Evolutionary conservation across 768 basidiomycete species (phyloP), one percentile per base, ranked within the genome.

Genomic region (Suillus bovinus): DNA sequence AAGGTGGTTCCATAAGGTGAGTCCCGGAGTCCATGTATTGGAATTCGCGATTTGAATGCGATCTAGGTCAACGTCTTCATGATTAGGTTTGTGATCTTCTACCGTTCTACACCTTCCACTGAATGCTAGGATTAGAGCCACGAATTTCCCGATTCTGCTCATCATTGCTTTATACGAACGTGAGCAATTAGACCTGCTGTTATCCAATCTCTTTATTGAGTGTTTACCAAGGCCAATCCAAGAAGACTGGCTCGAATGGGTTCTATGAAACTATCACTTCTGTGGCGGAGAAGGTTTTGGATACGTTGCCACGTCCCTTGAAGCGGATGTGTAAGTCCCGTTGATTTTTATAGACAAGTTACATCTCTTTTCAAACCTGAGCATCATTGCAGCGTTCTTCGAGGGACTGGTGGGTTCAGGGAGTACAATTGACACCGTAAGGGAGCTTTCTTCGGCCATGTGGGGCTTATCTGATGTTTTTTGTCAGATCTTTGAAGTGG

Each of bases 1-100:
- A n/a, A 82, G 96, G 59, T 98, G 94, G 94, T 98, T 99, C 72
- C 96, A 99, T 73, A 98, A 98, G 80, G 91, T 91, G 69, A 59
- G 71, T 65, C n/a, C 8, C 33, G 36, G 7, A 64, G 20, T 36
- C 16, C 42, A 63, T 49, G 66, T 34, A 54, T 49, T 55, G 27
- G 42, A 58, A 29, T 49, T 69, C 27, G 60, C 65, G 29, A 47
- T 41, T 63, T 74, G 29, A 74, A 60, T 52, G 9, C 33, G 33
- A 13, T 56, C 4, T 63, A 93, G 91, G 84, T 94, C 68, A 94
- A 94, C 66, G 93, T 94, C 1, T 90, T 93, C 69, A 83, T 93
- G 82, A 94, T 94, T 68, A 84, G 91, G 89, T 90, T 67, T 22
- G 66, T 50, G 39, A 13, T 31, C 33, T 53, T 55, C 22, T 16